Percentiles rank a stretch among this genome's conserved stretches.
Evolutionary conservation across 495 filamentous ascomycete genomes (phyloP).

Genomic region (Neurospora africana): DNA sequence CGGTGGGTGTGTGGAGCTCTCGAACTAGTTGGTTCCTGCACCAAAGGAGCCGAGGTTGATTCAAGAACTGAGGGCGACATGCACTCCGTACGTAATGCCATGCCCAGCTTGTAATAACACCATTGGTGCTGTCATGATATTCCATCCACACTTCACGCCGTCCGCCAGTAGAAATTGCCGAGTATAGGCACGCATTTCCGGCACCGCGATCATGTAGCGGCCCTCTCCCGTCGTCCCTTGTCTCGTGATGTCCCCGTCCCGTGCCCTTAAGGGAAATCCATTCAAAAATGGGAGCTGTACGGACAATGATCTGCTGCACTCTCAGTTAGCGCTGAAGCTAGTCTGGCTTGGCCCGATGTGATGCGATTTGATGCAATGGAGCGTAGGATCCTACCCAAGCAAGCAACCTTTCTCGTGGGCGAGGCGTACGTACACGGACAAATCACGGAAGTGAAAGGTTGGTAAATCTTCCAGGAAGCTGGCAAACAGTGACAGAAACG

Average conservation of each 20-base stretch:
- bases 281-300: background rate
- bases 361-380: background rate
- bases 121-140: background rate
- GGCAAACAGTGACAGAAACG: background rate
- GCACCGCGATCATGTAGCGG: background rate
- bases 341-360: background rate
- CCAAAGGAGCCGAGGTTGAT: background rate
- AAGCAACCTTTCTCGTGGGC: background rate
- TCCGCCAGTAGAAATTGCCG: background rate
- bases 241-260: background rate
- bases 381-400: background rate
- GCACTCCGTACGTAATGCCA: background rate
- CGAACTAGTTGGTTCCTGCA: background rate
- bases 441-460: background rate
- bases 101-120: background rate
- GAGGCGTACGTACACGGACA: background rate
- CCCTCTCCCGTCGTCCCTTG: background rate
- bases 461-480: background rate
- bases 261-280: background rate
- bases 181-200: background rate
- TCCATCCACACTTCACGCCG: background rate
- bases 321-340: background rate
- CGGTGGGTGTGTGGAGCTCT: background rate
- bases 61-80: background rate
- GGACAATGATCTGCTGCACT: background rate